Base-by-base conservation (phyloP, 805 yeast genomes). In the Candida schatavii region DNA sequence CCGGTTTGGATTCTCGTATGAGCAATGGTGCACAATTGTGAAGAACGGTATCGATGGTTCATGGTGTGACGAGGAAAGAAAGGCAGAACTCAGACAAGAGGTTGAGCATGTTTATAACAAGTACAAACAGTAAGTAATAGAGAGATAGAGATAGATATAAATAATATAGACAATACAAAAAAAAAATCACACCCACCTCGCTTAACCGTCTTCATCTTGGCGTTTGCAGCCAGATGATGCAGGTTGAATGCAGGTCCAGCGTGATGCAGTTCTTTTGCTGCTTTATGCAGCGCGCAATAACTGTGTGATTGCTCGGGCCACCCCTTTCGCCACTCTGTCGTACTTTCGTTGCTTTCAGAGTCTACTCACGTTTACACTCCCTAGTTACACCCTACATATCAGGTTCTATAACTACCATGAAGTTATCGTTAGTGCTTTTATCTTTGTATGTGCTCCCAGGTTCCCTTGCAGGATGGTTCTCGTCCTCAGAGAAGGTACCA, bases 1-100 rank as follows among this genome's bases (percentile, higher is more conserved):
- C 41, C 70, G 48, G 35, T 86, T 86, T 61, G 80, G 81, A 4
- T 81, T 87, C 64, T 66, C 74, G 35, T 55, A 74, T 42, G 64
- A 72, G 13, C 75, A 79, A 35, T 87, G 93, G 93, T 68, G 70
- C 37, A 59, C 53, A 41, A 78, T 86, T 49, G 88, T 87, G 2
- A 64, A 67, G 49, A 81, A 83, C 54, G 77, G 83, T 39, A 83
- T 86, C 48, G 62, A 72, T 18, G 90, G 91, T 30, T 82, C 90
- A 5, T 84, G 90, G 88, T 76, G 83, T 49, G 70, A 70, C 30
- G 76, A 72, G n/a, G 65, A 51, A 13, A 75, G 83, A 56, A 78
- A 83, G 59, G 61, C 70, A 40, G 73, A 70, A 43, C 63, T 85
- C 49, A 54, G 64, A 39, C 57, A 45, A 10, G 60, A 58, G 41